Base-by-base conservation (phyloP, 345 rosid species). In the Populus alba region DNA sequence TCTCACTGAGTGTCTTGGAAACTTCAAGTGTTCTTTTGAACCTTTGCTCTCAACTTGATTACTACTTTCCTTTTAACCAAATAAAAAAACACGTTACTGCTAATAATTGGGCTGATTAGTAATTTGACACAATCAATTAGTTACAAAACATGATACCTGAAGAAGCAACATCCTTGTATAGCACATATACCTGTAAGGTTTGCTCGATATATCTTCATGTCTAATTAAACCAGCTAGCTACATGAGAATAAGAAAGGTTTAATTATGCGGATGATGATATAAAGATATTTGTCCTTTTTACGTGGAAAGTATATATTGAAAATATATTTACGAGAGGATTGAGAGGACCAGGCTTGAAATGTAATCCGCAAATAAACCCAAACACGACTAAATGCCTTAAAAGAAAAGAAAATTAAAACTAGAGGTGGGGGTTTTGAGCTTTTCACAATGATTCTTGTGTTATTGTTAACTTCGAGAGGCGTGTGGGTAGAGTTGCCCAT, bases 1-100 rank as follows among this genome's bases (percentile, higher is more conserved):
- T 81, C 73, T 73, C 73, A 69, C 78, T 79, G 77, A 81, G 83
- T 79, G 73, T 51, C 76, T 70, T 51, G 66, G 70, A 69, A 76
- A 75, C 70, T 77, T 81, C 78, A 79, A 74, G 65, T 77, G 65
- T 43, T 66, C 27, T 68, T 45, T n/a, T 29, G 67, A 75, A 73
- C 66, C 76, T 39, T 45, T 81, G 79, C 45, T 76, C 66, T 61
- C 62, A 68, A 65, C 68, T 69, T 27, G 20, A 78, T 69, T 73
- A 25, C 53, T 70, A 43, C 72, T 67, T 69, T 70, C 72, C 39
- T 33, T 77, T 67, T 20, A 38, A 38, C 41, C 45, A 23, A 16
- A 35, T 29, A 63, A 43, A 35, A 65, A 37, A n/a, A 70, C 25
- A 41, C 47, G 31, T 45, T 65, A 65, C 75, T 23, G 4, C 65